Percentiles rank a stretch among this genome's conserved stretches.
Conservation (phyloP, 2,329 filamentous ascomycete species). For the Sporothrix pseudoabietina region DNA sequence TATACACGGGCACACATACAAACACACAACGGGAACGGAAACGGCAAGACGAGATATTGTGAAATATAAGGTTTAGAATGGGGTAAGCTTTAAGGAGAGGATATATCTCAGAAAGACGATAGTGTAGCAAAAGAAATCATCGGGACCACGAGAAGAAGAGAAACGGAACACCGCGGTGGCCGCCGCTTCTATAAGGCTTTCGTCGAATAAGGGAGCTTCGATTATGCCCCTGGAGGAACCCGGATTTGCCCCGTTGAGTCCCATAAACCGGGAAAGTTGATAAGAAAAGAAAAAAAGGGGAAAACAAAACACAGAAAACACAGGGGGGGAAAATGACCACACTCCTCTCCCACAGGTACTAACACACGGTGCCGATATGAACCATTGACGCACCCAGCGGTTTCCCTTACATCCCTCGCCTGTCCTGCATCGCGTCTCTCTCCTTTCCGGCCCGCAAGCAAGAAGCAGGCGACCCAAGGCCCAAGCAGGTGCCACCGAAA, state of each 20-base stretch:
- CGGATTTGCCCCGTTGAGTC: constrained; percentile 12
- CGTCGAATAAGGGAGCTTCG: neutral
- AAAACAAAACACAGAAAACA: constrained; percentile 7
- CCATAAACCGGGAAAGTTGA: constrained; percentile 18
- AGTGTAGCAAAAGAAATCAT: constrained; percentile 11
- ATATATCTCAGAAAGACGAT: constrained; percentile 25
- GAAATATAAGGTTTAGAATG: constrained; percentile 25
- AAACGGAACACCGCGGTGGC: neutral
- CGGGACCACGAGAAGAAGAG: constrained; percentile 5
- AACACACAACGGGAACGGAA: neutral
- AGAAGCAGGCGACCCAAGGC: neutral
- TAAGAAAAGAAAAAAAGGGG: constrained; percentile 15
- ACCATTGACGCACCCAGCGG: neutral
- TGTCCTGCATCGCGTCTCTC: neutral
- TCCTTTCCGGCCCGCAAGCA: neutral
- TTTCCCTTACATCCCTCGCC: constrained; percentile 13
- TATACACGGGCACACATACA: neutral
- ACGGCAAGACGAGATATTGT: constrained; percentile 1
- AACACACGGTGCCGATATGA: neutral
- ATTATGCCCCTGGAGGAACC: neutral
- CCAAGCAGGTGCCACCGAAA: neutral
- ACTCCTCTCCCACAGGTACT: constrained; percentile 12
- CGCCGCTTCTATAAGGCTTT: neutral
- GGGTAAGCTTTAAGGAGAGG: constrained; percentile 24
- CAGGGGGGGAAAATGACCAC: neutral